Base-by-base conservation (phyloP, 164 flowering plant species). In the Chimonanthus praecox region DNA sequence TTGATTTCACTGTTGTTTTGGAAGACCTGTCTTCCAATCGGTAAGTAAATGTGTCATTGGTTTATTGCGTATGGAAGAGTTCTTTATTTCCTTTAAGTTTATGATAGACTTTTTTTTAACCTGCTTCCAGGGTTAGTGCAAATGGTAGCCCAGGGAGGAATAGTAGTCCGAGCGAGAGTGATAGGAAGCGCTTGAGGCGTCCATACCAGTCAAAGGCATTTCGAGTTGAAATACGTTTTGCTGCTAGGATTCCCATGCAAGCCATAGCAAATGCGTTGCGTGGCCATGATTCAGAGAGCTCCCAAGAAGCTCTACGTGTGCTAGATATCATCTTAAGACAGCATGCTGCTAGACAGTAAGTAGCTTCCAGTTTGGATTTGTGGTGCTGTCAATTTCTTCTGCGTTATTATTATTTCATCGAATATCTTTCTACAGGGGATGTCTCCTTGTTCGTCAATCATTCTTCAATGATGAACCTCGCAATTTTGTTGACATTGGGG, bases 331-430 rank as follows among this genome's bases (percentile, higher is more conserved):
- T 95, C 13, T 71, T 95, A 58, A 80, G 99, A 78, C 99, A 95
- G 75, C 92, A 92, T 87, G 98, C 99, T 4, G 87, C 99, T 0
- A 95, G 84, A 63, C 91, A 89, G 99, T 95, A 73, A 78, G 91
- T 82, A n/a, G 20, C 33, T 54, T 50, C 50, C 20, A 7, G 33
- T 49, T 61, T 61, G 21, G 46, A 16, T 47, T 20, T 4, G 47
- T 61, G 43, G 2, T 4, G 21, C 45, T 13, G 5, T 11, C 15
- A 6, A 58, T 44, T 71, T 7, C 7, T n/a, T 58, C 2, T 58
- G 20, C 64, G 5, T 58, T 43, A 44, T 7, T 5, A 13, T 44
- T 10, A 11, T 4, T 44, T 4, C 10, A 44, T 66, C 6, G 13
- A 16, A 4, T 45, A 62, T 46, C 13, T 72, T 8, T 44, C 62